phyloP scores from a whole-genome alignment of 208 protist genomes.

The Trypanosoma caninum region DNA sequence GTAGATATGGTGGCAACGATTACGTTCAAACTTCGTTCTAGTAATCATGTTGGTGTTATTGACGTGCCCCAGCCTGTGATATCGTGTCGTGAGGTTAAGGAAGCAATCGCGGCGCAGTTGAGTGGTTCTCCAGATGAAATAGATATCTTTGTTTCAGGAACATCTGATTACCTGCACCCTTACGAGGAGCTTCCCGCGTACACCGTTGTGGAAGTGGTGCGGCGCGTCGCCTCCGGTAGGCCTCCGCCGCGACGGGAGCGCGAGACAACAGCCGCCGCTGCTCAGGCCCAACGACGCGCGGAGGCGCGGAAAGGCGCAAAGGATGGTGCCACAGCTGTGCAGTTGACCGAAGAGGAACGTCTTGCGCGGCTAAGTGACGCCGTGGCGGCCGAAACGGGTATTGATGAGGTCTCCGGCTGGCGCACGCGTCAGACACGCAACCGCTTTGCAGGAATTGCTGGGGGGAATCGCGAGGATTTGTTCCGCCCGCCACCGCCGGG shows the following conservation, averaged over 20 bases:
- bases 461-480: conserved; percentile 30
- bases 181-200: conserved; percentile 76
- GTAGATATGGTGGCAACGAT: conserved; percentile 54
- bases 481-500: conserved; percentile 65
- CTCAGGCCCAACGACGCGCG: background rate
- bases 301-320: background rate
- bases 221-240: conserved; percentile 42
- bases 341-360: conserved; percentile 79
- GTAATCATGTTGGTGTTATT: conserved; percentile 77
- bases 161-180: conserved; percentile 64
- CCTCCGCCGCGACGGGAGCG: conserved; percentile 23
- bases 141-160: conserved; percentile 68
- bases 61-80: conserved; percentile 65
- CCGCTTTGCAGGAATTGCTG: conserved; percentile 11
- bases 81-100: conserved; percentile 60
- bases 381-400: conserved; percentile 70
- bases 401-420: conserved; percentile 47
- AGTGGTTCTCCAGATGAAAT: conserved; percentile 69
- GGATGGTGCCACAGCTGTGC: conserved; percentile 1
- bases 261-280: conserved; percentile 4
- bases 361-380: conserved; percentile 70
- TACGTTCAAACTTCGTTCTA: conserved; percentile 74
- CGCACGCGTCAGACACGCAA: conserved; percentile 14
- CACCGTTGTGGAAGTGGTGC: conserved; percentile 75
- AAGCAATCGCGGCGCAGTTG: conserved; percentile 68